Conservation (phyloP, 805 yeast genomes). For the Scheffersomyces coipomensis region DNA sequence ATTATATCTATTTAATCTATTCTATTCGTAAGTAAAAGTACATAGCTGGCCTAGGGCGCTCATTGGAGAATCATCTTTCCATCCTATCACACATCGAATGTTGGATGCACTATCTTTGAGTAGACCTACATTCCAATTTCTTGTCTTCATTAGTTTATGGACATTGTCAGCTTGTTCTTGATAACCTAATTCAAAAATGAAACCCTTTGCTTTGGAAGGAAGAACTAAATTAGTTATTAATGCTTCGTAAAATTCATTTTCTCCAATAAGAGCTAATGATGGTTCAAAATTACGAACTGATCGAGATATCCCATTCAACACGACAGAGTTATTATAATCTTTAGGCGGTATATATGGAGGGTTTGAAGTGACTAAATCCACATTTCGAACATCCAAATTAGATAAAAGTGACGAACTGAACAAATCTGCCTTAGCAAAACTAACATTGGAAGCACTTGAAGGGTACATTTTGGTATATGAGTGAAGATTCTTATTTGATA, state of each 20-base stretch:
- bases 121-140: slow-evolving; percentile 51
- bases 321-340: slow-evolving; percentile 38
- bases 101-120: slow-evolving; percentile 50
- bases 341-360: slow-evolving; percentile 79
- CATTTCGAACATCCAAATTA: slow-evolving; percentile 4
- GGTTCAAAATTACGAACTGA: slow-evolving; percentile 82
- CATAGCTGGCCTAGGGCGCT: neutral
- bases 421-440: slow-evolving; percentile 13
- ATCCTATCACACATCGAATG: slow-evolving; percentile 65
- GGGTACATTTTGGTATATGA: slow-evolving; percentile 2
- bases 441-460: slow-evolving; percentile 3
- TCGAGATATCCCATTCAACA: slow-evolving; percentile 44
- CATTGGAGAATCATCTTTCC: slow-evolving; percentile 28
- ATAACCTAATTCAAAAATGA: slow-evolving; percentile 79
- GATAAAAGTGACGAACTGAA: slow-evolving; percentile 4
- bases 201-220: slow-evolving; percentile 46
- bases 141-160: slow-evolving; percentile 10
- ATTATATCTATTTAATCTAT: too few species aligned
- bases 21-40: neutral
- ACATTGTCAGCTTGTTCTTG: slow-evolving; percentile 52
- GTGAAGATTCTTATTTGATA: slow-evolving; percentile 48
- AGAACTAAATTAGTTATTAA: slow-evolving; percentile 46
- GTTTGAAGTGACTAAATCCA: slow-evolving; percentile 71
- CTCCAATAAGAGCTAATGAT: slow-evolving; percentile 72
- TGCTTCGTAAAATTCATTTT: slow-evolving; percentile 64